A percentile compares a stretch with the other conserved stretches of the same genome.
These are phyloP conservation scores for Colletotrichum caudatum DNA, from an alignment of 2,329 filamentous ascomycete species.

Conservation along the genomic window DNA sequence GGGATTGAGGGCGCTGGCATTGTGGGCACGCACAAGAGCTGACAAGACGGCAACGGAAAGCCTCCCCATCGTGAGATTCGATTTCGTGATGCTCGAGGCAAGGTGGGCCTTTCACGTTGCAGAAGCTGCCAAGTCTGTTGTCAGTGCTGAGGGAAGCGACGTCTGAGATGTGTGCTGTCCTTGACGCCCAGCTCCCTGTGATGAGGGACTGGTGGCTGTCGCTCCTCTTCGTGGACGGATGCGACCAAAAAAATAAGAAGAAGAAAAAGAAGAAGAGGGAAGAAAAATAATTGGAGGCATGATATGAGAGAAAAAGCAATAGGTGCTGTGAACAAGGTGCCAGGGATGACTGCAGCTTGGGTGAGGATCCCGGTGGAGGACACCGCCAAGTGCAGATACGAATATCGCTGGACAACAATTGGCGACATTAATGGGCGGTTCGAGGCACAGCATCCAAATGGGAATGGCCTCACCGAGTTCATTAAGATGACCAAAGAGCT, in stretches of 20 bases:
- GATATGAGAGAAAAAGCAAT: not conserved
- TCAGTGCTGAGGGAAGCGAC: not conserved
- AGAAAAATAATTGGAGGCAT: not conserved
- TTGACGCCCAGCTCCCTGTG: not conserved
- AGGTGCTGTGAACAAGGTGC: not conserved
- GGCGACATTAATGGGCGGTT: not conserved
- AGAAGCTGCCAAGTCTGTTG: not conserved
- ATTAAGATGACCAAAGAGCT: not conserved
- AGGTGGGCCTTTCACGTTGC: not conserved
- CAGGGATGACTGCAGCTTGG: not conserved
- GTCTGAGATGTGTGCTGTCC: not conserved
- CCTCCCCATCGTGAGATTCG: conserved; percentile 26
- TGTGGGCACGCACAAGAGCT: conserved; percentile 56
- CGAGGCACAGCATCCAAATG: not conserved
- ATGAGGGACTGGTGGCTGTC: not conserved
- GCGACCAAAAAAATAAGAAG: not conserved
- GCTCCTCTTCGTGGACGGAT: not conserved
- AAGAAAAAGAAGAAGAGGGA: not conserved
- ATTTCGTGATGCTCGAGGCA: not conserved
- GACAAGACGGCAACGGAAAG: conserved; percentile 48
- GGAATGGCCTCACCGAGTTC: not conserved
- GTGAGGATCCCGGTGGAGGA: not conserved
- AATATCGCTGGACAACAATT: not conserved
- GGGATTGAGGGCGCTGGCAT: conserved; percentile 62
- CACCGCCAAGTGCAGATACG: not conserved